Evolutionary conservation across 2,329 filamentous ascomycete species (phyloP).

Genomic region (Colletotrichum noveboracense): DNA sequence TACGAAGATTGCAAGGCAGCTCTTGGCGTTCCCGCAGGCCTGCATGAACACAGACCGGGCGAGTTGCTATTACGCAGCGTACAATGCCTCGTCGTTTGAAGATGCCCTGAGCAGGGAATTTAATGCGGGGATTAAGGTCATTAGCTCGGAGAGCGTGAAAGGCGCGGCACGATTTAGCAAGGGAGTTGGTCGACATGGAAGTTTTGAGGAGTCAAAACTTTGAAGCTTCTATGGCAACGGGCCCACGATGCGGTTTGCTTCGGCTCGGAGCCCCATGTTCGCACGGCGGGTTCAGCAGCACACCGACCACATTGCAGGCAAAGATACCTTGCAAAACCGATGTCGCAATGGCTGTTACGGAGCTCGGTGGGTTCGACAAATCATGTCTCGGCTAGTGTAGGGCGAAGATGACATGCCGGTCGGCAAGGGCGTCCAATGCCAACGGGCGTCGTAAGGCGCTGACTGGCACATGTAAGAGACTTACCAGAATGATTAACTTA

Average conservation of each 20-base stretch:
- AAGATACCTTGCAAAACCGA: neutral
- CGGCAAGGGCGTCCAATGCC: neutral
- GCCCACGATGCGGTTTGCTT: neutral
- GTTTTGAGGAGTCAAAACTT: neutral
- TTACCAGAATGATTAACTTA: neutral
- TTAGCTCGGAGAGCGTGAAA: constrained; percentile 45
- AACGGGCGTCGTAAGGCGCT: neutral
- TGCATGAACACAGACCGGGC: constrained; percentile 57
- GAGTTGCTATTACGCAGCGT: constrained; percentile 55
- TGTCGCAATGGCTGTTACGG: neutral
- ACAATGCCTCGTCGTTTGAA: constrained; percentile 50
- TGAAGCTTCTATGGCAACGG: neutral
- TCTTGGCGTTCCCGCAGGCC: constrained; percentile 54
- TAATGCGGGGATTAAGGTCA: constrained; percentile 43
- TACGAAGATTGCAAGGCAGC: constrained; percentile 46
- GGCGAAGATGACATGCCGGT: neutral
- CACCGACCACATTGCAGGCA: neutral
- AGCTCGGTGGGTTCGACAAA: neutral
- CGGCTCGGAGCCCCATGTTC: neutral
- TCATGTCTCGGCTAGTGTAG: neutral
- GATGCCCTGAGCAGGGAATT: constrained; percentile 56
- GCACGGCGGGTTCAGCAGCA: neutral
- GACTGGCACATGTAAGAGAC: neutral
- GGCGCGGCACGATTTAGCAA: neutral
- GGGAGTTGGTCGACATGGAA: neutral